A percentile compares a stretch with the other conserved stretches of the same genome.
phyloP scores from a whole-genome alignment of 257 asterid genomes.

The Nicotiana noctiflora region DNA sequence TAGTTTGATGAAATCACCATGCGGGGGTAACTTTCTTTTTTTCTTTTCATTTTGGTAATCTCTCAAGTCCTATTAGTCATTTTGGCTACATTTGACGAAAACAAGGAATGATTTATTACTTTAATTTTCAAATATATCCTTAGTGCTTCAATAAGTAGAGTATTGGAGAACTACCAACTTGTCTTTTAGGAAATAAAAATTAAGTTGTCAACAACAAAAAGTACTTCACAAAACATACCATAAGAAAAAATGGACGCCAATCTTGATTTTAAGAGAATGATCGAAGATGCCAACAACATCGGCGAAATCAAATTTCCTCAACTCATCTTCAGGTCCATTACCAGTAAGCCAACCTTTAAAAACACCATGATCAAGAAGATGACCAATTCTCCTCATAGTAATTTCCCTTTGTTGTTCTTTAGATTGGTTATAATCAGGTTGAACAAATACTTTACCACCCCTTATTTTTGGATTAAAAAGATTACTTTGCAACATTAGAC shows the following conservation, averaged over 20 bases:
- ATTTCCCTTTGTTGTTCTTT: conserved; percentile 97
- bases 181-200: no score
- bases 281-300: conserved; percentile 73
- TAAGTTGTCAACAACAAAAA: no score
- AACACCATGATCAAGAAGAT: conserved; percentile 60
- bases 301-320: conserved; percentile 71
- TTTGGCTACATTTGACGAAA: no score
- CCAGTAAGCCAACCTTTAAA: conserved; percentile 75
- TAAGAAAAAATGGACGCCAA: conserved; percentile 83
- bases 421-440: conserved; percentile 81
- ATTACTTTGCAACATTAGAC: conserved; percentile 58
- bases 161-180: no score
- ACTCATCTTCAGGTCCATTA: conserved; percentile 59
- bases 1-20: no score
- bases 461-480: conserved; percentile 59
- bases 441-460: conserved; percentile 77
- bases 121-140: no score
- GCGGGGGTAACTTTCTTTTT: no score
- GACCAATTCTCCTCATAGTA: conserved; percentile 80
- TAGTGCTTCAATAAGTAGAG: no score
- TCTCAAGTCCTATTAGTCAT: no score
- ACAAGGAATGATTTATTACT: no score
- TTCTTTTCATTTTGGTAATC: no score
- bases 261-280: conserved; percentile 78
- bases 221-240: conserved; percentile 36